Evolutionary conservation across 441 rosid species (phyloP), one percentile per base, ranked within the genome.

Genomic region (Populus trichocarpa): DNA sequence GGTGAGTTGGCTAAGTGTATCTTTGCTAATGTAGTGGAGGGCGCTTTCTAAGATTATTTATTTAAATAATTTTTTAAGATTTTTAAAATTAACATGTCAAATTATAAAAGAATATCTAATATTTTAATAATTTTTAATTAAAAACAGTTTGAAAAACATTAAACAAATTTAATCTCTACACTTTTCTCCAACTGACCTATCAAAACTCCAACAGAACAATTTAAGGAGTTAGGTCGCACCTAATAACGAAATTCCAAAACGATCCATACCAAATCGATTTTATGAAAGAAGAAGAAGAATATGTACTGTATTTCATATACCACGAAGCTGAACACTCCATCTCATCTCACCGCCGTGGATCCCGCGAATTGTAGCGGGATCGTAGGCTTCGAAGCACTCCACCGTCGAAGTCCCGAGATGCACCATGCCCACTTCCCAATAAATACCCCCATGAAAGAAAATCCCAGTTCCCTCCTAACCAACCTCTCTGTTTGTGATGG

Each of bases 401-500:
- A 73, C 12, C 42, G 10, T 66, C 73, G 7, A 5, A 23, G 76
- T 30, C 71, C 70, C 75, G 68, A 77, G 75, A 81, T 9, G 70
- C 81, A 82, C 75, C 5, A 8, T 65, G 38, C 33, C 20, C 53
- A 10, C 26, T 78, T 80, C 83, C 86, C 82, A 18, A 53, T 53
- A 53, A 50, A 53, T 16, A 53, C 77, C 79, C 79, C 77, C 84
- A 26, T 80, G 73, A 85, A 38, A 46, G 64, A 76, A 63, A 30
- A 64, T 36, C 38, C 61, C 78, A 71, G 13, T 23, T 36, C 68
- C 79, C 69, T 22, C 16, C 1, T 42, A 18, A 59, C 64, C 80
- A 2, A 87, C 91, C 91, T 88, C 79, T 13, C 77, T 5, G 77
- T 26, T 73, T 77, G 59, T 67, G 36, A 78, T 50, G 76, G 85